These are phyloP conservation scores for Herpotrichia juniperi DNA, from an alignment of 2,329 filamentous ascomycete species.

Conservation along the genomic window DNA sequence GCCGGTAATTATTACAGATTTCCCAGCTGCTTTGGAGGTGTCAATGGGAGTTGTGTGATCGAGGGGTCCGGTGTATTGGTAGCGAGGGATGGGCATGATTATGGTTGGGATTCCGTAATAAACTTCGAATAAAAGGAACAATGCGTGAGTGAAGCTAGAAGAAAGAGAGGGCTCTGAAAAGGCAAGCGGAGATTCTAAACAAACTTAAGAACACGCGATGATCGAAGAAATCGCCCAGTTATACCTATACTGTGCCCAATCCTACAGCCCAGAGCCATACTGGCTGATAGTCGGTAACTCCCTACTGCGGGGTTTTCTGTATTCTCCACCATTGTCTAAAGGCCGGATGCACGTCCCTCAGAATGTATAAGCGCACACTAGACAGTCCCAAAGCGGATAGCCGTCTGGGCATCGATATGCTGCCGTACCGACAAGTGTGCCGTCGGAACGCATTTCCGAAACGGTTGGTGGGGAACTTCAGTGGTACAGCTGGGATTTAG, in stretches of 20 bases:
- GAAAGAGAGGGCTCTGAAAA: neutral
- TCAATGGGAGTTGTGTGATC: conserved; percentile 46
- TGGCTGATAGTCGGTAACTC: neutral
- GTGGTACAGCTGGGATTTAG: neutral
- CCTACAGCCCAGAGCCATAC: neutral
- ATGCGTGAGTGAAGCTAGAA: neutral
- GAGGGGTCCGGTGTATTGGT: conserved; percentile 42
- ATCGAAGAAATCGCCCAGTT: neutral
- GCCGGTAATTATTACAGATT: conserved; percentile 57
- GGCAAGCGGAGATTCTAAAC: neutral
- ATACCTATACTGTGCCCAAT: neutral
- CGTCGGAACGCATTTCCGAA: conserved; percentile 1
- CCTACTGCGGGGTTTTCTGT: neutral
- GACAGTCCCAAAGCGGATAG: neutral
- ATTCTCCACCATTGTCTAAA: neutral
- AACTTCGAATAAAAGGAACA: neutral
- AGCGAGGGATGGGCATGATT: conserved; percentile 25
- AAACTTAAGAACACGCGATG: neutral
- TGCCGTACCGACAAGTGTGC: neutral
- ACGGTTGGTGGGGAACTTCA: neutral
- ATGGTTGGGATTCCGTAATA: neutral
- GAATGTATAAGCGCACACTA: neutral
- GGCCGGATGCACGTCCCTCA: neutral
- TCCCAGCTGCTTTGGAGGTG: conserved; percentile 46
- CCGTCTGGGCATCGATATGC: neutral